phyloP scores from a whole-genome alignment of 2,329 filamentous ascomycete genomes.

The Whalleya microplaca region DNA sequence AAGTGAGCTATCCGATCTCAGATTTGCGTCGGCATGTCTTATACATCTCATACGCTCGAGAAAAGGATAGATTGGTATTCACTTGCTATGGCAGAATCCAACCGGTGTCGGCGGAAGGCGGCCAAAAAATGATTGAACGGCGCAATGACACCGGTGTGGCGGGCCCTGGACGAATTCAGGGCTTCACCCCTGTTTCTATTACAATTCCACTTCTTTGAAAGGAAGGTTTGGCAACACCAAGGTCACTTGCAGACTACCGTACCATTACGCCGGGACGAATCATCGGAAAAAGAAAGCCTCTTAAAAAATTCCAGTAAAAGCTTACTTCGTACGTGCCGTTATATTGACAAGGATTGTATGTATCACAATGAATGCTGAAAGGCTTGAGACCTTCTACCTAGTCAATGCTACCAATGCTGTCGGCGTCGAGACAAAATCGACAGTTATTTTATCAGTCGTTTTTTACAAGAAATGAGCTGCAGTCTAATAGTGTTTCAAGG shows the following conservation, averaged over 20 bases:
- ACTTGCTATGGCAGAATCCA: too few species aligned
- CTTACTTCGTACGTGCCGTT: not conserved
- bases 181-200: slow-evolving; percentile 26
- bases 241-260: slow-evolving; percentile 27
- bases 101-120: slow-evolving; percentile 9
- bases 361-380: not conserved
- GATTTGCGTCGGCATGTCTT: slow-evolving; percentile 21
- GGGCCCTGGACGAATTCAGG: slow-evolving; percentile 24
- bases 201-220: not conserved
- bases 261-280: slow-evolving; percentile 28
- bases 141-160: slow-evolving; percentile 16
- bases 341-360: too few species aligned
- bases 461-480: not conserved
- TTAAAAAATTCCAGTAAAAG: slow-evolving; percentile 13
- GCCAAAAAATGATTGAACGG: slow-evolving; percentile 8
- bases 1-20: slow-evolving; percentile 18
- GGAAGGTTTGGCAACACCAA: slow-evolving; percentile 27
- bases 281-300: slow-evolving; percentile 17
- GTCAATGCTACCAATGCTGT: too few species aligned
- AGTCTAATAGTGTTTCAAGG: too few species aligned
- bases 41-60: slow-evolving; percentile 3
- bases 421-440: too few species aligned
- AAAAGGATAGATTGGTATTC: slow-evolving; percentile 11
- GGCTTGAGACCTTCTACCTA: not conserved
- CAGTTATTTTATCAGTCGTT: not conserved